Evolutionary conservation across 1,139 yeast genomes (phyloP).

Genomic region (Scheffersomyces insectosa): DNA sequence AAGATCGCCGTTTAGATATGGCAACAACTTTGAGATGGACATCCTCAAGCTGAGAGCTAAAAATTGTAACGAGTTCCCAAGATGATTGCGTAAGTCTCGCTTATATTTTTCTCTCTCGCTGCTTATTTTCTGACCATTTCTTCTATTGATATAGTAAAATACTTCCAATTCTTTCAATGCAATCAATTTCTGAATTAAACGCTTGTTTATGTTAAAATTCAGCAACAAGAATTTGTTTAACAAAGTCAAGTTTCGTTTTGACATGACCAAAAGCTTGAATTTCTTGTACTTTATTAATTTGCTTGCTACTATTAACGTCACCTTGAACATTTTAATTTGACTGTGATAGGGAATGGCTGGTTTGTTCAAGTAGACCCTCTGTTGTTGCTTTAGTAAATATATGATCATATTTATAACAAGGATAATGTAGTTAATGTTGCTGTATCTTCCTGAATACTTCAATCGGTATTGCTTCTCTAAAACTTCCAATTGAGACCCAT

Average conservation of each 20-base stretch:
- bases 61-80: constrained; percentile 21
- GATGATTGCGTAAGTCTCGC: constrained; percentile 1
- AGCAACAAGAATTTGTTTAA: constrained; percentile 32
- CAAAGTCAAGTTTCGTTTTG: constrained; percentile 23
- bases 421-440: constrained; percentile 12
- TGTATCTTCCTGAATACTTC: constrained; percentile 9
- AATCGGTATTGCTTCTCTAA: constrained; percentile 10
- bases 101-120: neutral
- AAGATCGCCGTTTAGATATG: constrained; percentile 37
- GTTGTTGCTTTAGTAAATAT: constrained; percentile 24
- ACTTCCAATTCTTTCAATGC: constrained; percentile 34
- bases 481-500: constrained; percentile 14
- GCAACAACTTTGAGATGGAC: constrained; percentile 33
- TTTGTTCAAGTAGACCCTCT: constrained; percentile 4
- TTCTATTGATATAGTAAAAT: constrained; percentile 1
- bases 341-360: constrained; percentile 2
- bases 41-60: constrained; percentile 29
- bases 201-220: constrained; percentile 43
- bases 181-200: constrained; percentile 33
- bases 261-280: constrained; percentile 23
- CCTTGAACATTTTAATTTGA: constrained; percentile 28
- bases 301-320: constrained; percentile 33
- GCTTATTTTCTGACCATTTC: neutral
- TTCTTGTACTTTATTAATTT: constrained; percentile 31
- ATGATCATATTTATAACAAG: constrained; percentile 24